Percentiles rank a stretch among this genome's conserved stretches.
phyloP scores from a whole-genome alignment of 495 filamentous ascomycete genomes.

The Aspergillus steynii region DNA sequence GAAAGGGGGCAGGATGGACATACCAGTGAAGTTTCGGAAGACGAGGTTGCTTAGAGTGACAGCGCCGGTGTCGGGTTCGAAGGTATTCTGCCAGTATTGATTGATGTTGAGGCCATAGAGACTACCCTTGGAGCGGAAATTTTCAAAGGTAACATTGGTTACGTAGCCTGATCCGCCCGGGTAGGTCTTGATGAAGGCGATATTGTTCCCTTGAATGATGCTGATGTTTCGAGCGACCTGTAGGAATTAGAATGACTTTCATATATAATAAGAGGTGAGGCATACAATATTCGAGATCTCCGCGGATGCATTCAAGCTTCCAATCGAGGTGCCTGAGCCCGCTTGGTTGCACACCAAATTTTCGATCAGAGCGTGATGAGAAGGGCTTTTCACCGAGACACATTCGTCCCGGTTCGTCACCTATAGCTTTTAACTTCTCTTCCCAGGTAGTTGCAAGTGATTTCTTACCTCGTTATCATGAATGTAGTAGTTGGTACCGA shows the following conservation, averaged over 20 bases:
- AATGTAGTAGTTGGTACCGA: conserved; percentile 44
- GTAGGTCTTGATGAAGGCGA: conserved; percentile 57
- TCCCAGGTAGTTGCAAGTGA: not conserved
- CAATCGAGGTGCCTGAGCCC: conserved; percentile 45
- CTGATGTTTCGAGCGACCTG: conserved; percentile 41
- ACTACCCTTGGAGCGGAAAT: conserved; percentile 50
- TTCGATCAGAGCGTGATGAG: conserved; percentile 47
- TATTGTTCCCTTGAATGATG: conserved; percentile 48
- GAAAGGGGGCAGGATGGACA: not conserved
- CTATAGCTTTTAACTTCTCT: conserved; percentile 5
- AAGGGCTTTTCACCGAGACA: conserved; percentile 44
- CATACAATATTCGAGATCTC: conserved; percentile 30
- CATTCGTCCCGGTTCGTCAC: conserved; percentile 51
- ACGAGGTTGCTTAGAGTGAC: conserved; percentile 45
- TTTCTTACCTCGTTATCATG: conserved; percentile 43
- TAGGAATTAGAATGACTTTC: too few relatives aligned
- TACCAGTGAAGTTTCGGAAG: conserved; percentile 38
- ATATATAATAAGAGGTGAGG: conserved; percentile 11
- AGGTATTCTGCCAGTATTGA: conserved; percentile 50
- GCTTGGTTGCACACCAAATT: conserved; percentile 52
- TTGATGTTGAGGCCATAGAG: conserved; percentile 50
- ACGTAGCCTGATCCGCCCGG: conserved; percentile 57
- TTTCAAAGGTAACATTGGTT: conserved; percentile 49
- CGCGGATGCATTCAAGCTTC: conserved; percentile 36
- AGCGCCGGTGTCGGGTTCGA: conserved; percentile 37